Base-by-base conservation (phyloP, 2,329 filamentous ascomycete genomes). In the Clarireedia sp. region DNA sequence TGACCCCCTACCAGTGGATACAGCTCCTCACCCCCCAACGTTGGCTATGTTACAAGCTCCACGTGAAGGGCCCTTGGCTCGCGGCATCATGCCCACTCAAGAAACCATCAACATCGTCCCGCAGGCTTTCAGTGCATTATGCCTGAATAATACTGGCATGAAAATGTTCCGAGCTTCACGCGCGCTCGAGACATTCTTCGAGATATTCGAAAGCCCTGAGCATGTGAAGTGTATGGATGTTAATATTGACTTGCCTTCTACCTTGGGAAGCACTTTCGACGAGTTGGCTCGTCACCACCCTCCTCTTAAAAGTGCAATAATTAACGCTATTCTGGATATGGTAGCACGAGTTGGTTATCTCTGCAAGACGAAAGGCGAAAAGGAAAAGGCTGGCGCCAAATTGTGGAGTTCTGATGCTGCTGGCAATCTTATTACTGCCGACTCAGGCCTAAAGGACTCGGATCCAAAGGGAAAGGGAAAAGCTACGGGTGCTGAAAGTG, bases 281-380 rank as follows among this genome's bases (percentile, higher is more conserved):
- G 94, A 99, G 71, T 79, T 99, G 57, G 87, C 92, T 51, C 85
- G 94, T 41, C 94, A 99, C 68, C 94, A 99, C 65, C 94, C 95
- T 0, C 79, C 82, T 21, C 74, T 99, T 45, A 89, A 91, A 62
- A 79, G 80, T 9, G 80, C 85, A 3, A 94, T 99, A 57, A 83
- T 92, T 59, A 86, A 87, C 60, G 86, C 89, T n/a, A 83, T 96
- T 16, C 80, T 95, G 57, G 85, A 90, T 60, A 95, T 97, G 89
- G 82, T 96, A 58, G 85, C 85, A 36, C 83, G 90, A 52, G 86
- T 99, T 37, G 82, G 84, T 41, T 78, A 87, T 60, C 74, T 96
- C 23, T 90, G 87, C 61, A 81, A 82, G 50, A 76, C 78, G 43
- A 87, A 89, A 67, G 85, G 89, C 2, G 79, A 78, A 64, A 77